These are phyloP conservation scores for Tolypocladium endophyticum DNA, from an alignment of 2,329 filamentous ascomycete species.

Conservation along the genomic window DNA sequence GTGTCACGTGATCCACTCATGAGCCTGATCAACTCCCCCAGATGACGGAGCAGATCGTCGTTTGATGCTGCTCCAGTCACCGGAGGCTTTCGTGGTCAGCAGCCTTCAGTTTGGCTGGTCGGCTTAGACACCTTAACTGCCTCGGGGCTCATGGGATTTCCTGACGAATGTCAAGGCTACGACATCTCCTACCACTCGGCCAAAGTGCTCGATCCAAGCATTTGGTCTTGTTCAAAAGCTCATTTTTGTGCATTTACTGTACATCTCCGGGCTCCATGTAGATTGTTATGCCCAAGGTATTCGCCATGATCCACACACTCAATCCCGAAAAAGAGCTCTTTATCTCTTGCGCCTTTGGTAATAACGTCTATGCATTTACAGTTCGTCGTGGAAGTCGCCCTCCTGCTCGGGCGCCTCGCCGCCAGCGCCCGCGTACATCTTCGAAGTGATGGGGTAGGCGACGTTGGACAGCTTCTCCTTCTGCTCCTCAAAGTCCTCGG, in stretches of 20 bases:
- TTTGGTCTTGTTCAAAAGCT: not conserved
- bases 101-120: no score
- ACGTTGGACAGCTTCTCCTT: slow-evolving; percentile 97
- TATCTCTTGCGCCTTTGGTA: slow-evolving; percentile 1
- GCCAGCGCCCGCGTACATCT: slow-evolving; percentile 68
- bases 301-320: not conserved
- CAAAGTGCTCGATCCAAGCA: no score
- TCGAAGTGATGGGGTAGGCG: slow-evolving; percentile 97
- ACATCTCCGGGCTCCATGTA: not conserved
- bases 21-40: not conserved
- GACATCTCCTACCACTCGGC: not conserved
- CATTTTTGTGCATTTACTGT: not conserved
- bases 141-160: not conserved
- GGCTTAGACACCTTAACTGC: no score
- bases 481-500: slow-evolving; percentile 98
- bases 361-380: slow-evolving; percentile 46
- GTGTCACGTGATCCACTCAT: slow-evolving; percentile 12
- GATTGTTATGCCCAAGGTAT: not conserved
- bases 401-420: slow-evolving; percentile 51
- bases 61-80: no score
- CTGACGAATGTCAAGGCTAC: no score
- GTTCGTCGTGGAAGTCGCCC: slow-evolving; percentile 65
- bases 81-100: no score
- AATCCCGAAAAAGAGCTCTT: slow-evolving; percentile 2
- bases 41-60: no score